Base-by-base conservation (phyloP, 2,329 filamentous ascomycete genomes). In the Acrocalymma vagum region DNA sequence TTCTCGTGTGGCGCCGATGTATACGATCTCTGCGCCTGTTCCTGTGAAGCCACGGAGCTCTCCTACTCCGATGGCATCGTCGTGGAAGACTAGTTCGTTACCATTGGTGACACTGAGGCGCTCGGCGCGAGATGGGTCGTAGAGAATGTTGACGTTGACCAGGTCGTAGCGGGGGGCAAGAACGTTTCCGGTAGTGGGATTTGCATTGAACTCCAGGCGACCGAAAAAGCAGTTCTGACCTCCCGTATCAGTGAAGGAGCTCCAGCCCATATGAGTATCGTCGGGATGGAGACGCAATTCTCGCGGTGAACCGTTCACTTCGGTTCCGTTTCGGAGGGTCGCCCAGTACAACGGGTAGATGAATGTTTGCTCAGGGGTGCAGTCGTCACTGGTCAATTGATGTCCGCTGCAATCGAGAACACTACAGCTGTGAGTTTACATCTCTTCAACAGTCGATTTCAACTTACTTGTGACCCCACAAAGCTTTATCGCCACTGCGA, bases 211-310 rank as follows among this genome's bases (percentile, higher is more conserved):
- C 4, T 60, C 28, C 2, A 78, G 55, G 1, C 71, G 62, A 3
- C 63, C 67, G 31, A 72, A 70, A 53, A 72, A 74, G 2, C 42
- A 42, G 9, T 44, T 46, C 24, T 69, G 58, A 34, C 69, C 50
- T 8, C 54, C 50, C 8, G 22, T 22, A 11, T 29, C 34, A 5
- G 38, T 38, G 36, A 75, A 72, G 0, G 70, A 68, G 48, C 67
- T 77, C 51, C 67, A 77, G 4, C 67, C 72, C 5, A 78, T 49
- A 36, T 78, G 75, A 0, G 61, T 50, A 24, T 76, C 58, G 24
- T 78, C 75, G 0, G 75, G 74, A 42, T 78, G 74, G 6, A 78
- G 40, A 10, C 74, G 73, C 17, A 78, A 50, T 48, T 78, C 76
- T 3, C 75, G 68, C 1, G 71, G 59, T 3, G 27, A 34, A 0